Evolutionary conservation across 345 rosid genomes (phyloP), one percentile per base, ranked within the genome.

Genomic region (Hypericum androsaemum): DNA sequence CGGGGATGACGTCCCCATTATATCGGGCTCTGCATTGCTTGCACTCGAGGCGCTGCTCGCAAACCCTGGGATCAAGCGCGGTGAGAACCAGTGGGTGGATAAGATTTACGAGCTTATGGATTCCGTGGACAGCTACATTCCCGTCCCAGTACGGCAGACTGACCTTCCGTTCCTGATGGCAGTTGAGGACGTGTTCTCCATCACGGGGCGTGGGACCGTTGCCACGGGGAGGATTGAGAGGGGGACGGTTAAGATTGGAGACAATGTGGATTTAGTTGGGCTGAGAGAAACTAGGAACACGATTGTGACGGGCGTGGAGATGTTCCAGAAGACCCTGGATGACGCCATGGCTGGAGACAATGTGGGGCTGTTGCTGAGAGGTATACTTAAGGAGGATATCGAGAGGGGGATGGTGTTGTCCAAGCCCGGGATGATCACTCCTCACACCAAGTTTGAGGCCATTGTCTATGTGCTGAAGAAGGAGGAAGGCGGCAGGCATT

Each of bases 361-460:
- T 62, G 96, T 88, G 0, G 96, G 95, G 5, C 67, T 88, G 75
- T 78, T 88, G 74, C 88, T 92, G 64, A 77, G 94, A 67, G 96
- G 98, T 59, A 13, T 92, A 38, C 94, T 83, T 51, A 88, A 88
- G 78, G 75, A 58, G 47, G 96, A 92, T 59, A 85, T 88, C 45
- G 88, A 88, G 68, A 78, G 95, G 73, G 98, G 96, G 62, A 92
- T 92, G 98, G 95, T 88, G 50, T 76, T 94, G 67, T 80, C 96
- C 45, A 94, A 88, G 70, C 92, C 92, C 0, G 89, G 89, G 11
- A 68, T 89, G 0, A 86, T 94, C 36, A 83, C 83, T 7, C 94
- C 99, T 0, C 95, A 83, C 52, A 79, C 87, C 2, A 86, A 94
- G 64, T 81, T 88, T 41, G 53, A 42, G 3, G 89, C 92, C 0